A percentile compares a stretch with the other conserved stretches of the same genome.
These are phyloP conservation scores for Colletotrichum tropicale DNA, from an alignment of 2,329 filamentous ascomycete genomes.

Conservation along the genomic window DNA sequence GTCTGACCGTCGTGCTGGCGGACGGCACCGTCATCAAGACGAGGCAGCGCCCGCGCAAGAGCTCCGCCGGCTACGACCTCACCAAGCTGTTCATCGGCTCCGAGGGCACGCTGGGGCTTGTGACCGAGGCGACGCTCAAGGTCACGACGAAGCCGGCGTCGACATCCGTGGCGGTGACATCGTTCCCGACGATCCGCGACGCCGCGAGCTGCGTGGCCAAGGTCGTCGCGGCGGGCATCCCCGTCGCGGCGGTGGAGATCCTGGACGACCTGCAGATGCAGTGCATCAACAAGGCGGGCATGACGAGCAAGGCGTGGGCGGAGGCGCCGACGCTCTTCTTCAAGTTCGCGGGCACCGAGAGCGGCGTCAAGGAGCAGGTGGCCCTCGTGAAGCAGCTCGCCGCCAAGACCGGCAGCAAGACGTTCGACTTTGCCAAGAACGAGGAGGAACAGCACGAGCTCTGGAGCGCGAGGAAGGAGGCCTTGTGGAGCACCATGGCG, in stretches of 20 bases:
- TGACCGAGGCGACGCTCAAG: constrained; percentile 90
- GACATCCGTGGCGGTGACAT: constrained; percentile 79
- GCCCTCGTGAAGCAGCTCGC: constrained; percentile 68
- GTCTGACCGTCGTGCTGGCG: constrained; percentile 84
- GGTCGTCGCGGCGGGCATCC: constrained; percentile 81
- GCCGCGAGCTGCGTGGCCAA: constrained; percentile 81
- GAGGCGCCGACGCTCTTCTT: constrained; percentile 82
- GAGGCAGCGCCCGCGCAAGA: constrained; percentile 85
- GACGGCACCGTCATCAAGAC: constrained; percentile 93
- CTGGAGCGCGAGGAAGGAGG: constrained; percentile 85
- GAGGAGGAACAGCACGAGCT: constrained; percentile 75
- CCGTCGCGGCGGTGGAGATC: constrained; percentile 90
- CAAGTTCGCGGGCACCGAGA: constrained; percentile 78
- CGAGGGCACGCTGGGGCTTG: constrained; percentile 88
- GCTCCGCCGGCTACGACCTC: constrained; percentile 89
- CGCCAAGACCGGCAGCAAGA: constrained; percentile 63
- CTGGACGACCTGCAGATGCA: constrained; percentile 90
- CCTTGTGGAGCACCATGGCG: constrained; percentile 80
- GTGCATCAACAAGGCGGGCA: constrained; percentile 69
- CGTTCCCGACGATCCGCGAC: constrained; percentile 62
- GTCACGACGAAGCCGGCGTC: constrained; percentile 81
- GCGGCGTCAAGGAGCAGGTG: constrained; percentile 80
- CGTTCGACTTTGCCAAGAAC: constrained; percentile 78
- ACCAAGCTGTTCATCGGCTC: constrained; percentile 89
- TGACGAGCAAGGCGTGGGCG: constrained; percentile 70